phyloP scores from a whole-genome alignment of 164 flowering plant species.

The Warburgia ugandensis region DNA sequence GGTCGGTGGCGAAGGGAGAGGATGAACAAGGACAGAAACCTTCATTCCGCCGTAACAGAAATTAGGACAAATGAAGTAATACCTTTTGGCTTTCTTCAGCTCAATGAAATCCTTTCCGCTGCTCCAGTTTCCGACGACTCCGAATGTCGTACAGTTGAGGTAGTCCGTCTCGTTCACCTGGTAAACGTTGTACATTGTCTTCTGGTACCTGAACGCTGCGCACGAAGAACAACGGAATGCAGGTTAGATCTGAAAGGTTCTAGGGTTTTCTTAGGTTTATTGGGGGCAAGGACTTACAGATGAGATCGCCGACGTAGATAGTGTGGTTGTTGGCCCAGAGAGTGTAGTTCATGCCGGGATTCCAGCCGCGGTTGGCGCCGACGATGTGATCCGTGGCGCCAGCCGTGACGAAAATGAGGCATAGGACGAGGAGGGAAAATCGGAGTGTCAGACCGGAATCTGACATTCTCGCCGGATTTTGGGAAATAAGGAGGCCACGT shows the following conservation, averaged over 20 bases:
- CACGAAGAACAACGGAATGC: not conserved
- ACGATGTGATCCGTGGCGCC: constrained; percentile 19
- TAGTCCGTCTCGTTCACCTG: constrained; percentile 17
- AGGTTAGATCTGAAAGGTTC: not conserved
- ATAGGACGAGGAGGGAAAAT: not conserved
- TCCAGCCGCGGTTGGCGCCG: constrained; percentile 18
- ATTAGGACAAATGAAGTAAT: constrained; percentile 16
- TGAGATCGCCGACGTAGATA: constrained; percentile 13
- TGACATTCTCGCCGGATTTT: no score
- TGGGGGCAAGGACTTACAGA: constrained; percentile 8
- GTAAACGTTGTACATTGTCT: constrained; percentile 13
- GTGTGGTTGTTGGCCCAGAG: constrained; percentile 18
- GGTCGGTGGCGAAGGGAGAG: constrained; percentile 7
- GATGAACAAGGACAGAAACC: constrained; percentile 12
- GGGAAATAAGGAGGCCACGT: no score
- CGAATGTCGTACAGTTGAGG: constrained; percentile 15
- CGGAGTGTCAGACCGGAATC: no score
- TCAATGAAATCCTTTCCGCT: constrained; percentile 18
- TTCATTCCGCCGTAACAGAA: constrained; percentile 14
- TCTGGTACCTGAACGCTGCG: constrained; percentile 21
- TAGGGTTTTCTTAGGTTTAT: not conserved
- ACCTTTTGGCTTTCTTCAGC: constrained; percentile 10
- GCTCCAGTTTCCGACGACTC: constrained; percentile 16
- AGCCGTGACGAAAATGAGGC: not conserved
- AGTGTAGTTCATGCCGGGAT: constrained; percentile 16